These are phyloP conservation scores for Microbotryum silenes-acaulis DNA, from an alignment of 1,284 basidiomycete species.

Conservation along the genomic window DNA sequence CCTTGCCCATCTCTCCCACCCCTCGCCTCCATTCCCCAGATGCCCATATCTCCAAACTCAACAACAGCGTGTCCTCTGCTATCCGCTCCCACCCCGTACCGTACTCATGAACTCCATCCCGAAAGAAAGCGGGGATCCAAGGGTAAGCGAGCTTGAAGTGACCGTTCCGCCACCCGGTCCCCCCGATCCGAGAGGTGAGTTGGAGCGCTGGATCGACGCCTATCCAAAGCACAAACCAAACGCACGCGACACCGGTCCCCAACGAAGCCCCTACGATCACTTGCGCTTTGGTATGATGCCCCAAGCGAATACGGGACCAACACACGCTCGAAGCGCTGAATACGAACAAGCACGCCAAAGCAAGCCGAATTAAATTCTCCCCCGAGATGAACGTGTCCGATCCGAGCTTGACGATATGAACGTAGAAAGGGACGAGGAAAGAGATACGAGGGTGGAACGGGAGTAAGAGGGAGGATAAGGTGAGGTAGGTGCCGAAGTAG, in stretches of 20 bases:
- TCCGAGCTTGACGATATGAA: slow-evolving; percentile 10
- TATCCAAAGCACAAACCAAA: slow-evolving; percentile 34
- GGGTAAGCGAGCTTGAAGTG: no score
- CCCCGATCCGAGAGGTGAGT: neutral
- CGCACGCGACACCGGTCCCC: slow-evolving; percentile 29
- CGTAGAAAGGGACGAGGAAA: slow-evolving; percentile 18
- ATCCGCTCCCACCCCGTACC: slow-evolving; percentile 21
- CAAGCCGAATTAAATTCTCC: slow-evolving; percentile 18
- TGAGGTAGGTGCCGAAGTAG: slow-evolving; percentile 38
- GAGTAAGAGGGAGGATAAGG: slow-evolving; percentile 33
- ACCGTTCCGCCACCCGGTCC: neutral
- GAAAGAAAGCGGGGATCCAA: neutral
- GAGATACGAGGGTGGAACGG: slow-evolving; percentile 34
- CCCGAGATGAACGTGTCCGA: slow-evolving; percentile 9
- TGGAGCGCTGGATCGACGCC: slow-evolving; percentile 16
- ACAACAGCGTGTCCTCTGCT: slow-evolving; percentile 23
- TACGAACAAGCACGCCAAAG: slow-evolving; percentile 26
- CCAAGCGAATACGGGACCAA: slow-evolving; percentile 36
- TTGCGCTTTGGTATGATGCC: slow-evolving; percentile 36
- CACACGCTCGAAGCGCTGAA: slow-evolving; percentile 31
- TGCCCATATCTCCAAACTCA: slow-evolving; percentile 19
- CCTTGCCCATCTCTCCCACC: no score
- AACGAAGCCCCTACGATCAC: slow-evolving; percentile 37
- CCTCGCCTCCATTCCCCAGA: neutral
- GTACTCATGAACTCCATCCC: slow-evolving; percentile 15